phyloP scores from a whole-genome alignment of 2,329 filamentous ascomycete genomes.

The Sclerotinia subarctica region DNA sequence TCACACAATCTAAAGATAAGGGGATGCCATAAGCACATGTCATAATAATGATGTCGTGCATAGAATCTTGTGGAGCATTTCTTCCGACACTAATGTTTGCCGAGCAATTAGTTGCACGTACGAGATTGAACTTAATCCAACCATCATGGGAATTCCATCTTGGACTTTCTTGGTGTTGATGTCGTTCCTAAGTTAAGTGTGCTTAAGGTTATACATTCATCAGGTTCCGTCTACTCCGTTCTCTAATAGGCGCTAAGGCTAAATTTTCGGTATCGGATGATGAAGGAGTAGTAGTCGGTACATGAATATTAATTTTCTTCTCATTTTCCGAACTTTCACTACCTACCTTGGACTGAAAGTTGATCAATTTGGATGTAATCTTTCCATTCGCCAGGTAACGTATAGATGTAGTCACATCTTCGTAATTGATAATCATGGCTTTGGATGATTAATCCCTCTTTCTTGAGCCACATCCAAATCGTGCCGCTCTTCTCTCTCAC shows the following conservation, averaged over 20 bases:
- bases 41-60: neutral
- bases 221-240: neutral
- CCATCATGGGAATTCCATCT: neutral
- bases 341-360: too few relatives aligned
- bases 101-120: neutral
- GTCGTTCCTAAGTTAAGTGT: too few relatives aligned
- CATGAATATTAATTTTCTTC: neutral
- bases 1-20: neutral
- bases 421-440: neutral
- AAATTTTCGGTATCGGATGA: too few relatives aligned
- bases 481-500: neutral
- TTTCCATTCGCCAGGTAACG: neutral
- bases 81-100: neutral
- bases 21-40: neutral
- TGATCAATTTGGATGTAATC: neutral
- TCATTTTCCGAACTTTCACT: neutral
- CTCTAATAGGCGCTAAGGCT: too few relatives aligned
- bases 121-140: neutral
- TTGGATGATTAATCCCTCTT: neutral
- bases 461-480: neutral
- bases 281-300: too few relatives aligned
- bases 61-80: neutral
- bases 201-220: neutral
- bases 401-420: slow-evolving; percentile 12
- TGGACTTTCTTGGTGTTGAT: neutral